A percentile compares a stretch with the other conserved stretches of the same genome.
These are phyloP conservation scores for Castanea mollissima DNA, from an alignment of 306 rosid species.

Conservation along the genomic window DNA sequence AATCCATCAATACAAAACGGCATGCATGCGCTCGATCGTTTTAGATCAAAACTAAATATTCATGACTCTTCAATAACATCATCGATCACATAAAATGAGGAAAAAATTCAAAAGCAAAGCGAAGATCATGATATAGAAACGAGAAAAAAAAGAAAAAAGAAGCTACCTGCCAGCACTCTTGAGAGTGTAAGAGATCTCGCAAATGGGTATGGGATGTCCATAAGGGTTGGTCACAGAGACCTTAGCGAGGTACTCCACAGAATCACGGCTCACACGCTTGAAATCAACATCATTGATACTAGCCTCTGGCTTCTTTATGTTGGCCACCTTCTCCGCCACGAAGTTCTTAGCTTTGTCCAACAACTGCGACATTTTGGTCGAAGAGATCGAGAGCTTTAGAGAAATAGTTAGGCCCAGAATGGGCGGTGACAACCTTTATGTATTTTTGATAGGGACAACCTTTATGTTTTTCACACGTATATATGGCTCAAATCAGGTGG, in stretches of 20 bases:
- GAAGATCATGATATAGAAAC: background rate
- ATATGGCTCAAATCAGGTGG: too few species aligned
- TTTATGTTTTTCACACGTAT: too few species aligned
- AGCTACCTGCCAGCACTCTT: conserved; percentile 51
- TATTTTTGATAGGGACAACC: too few species aligned
- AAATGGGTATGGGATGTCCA: conserved; percentile 53
- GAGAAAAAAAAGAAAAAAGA: background rate
- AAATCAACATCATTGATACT: conserved; percentile 59
- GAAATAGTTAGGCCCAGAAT: background rate
- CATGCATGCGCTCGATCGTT: too few species aligned
- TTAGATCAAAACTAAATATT: too few species aligned
- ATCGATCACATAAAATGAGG: too few species aligned
- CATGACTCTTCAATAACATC: too few species aligned
- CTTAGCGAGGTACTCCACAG: conserved; percentile 60
- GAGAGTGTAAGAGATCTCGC: conserved; percentile 65
- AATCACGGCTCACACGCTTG: conserved; percentile 40
- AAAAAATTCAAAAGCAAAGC: too few species aligned
- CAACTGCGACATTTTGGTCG: conserved; percentile 47
- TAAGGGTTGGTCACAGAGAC: conserved; percentile 64
- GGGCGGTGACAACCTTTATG: too few species aligned
- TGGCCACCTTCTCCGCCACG: conserved; percentile 44
- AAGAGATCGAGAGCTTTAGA: background rate
- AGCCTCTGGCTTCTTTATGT: conserved; percentile 69
- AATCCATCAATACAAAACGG: too few species aligned
- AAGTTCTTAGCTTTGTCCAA: conserved; percentile 59